Base-by-base conservation (phyloP, 2,329 filamentous ascomycete species). In the Pleoardoris graminearum region DNA sequence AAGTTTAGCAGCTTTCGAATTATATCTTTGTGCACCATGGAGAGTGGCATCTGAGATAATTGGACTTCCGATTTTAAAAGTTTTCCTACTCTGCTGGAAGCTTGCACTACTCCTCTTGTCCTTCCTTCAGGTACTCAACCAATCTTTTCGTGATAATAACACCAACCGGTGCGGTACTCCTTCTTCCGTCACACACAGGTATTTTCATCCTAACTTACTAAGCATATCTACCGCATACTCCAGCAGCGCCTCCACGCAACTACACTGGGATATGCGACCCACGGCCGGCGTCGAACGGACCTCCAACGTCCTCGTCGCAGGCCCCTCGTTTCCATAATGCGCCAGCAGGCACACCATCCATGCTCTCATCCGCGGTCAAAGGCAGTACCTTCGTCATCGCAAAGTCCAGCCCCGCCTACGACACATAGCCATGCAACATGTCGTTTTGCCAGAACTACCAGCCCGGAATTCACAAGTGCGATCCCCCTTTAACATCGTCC, bases 141-240 rank as follows among this genome's bases (percentile, higher is more conserved):
- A 84, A 56, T 47, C 81, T 70, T 72, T 85, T 85, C 75, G 84
- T 85, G 51, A 84, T 81, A 23, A 83, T 75, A 0, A 84, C 79
- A 0, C 82, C 82, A 3, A 81, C 68, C 41, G 83, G 65, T 55
- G 59, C 72, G 1, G 76, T 19, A 74, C 80, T 1, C 80, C 79
- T 53, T 82, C 78, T 55, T 82, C 80, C 1, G 79, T 75, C 5
- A 85, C 80, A 76, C 81, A 78, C 37, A 85, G 54, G 69, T 84
- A 76, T 52, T 81, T 69, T 57, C 84, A 56, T 0, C 82, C 82
- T 36, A 85, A 60, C 62, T 83, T 83, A 3, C 77, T 78, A 71
- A 85, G 84, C 77, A 85, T 80, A 66, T 85, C 82, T 1, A 84
- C 79, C 0, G 77, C 80, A 65, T 82, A 82, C 64, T 85, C 83